Percentiles rank a stretch among this genome's conserved stretches.
These are phyloP conservation scores for Pinus taeda DNA, from an alignment of 75 land plant species.

Conservation along the genomic window DNA sequence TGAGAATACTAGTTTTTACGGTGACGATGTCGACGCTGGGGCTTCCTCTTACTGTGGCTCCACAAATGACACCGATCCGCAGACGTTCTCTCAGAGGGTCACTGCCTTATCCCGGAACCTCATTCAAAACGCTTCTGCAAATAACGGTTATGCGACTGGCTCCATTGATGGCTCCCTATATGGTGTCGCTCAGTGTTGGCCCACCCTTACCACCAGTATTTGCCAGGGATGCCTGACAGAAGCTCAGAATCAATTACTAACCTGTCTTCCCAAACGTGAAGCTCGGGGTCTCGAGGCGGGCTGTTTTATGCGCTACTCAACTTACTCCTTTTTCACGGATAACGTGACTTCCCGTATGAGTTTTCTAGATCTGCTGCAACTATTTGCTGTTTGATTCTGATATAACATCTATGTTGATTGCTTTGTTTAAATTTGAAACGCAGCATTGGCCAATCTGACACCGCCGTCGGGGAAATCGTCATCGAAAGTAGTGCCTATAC, in stretches of 20 bases:
- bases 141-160: not conserved
- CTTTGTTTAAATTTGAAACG: too few species aligned
- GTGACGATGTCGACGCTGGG: too few species aligned
- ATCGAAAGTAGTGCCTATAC: too few species aligned
- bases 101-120: not conserved
- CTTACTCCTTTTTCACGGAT: not conserved
- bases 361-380: too few species aligned
- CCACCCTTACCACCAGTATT: not conserved
- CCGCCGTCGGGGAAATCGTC: too few species aligned
- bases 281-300: slow-evolving; percentile 28
- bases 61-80: not conserved
- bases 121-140: too few species aligned
- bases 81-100: not conserved
- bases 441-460: too few species aligned
- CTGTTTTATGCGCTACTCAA: slow-evolving; percentile 33
- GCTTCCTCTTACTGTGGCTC: not conserved
- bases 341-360: too few species aligned
- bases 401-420: too few species aligned
- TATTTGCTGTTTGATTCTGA: too few species aligned
- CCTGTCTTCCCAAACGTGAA: slow-evolving; percentile 14
- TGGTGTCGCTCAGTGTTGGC: slow-evolving; percentile 39
- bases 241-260: not conserved
- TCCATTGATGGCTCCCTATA: not conserved
- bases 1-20: too few species aligned
- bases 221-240: slow-evolving; percentile 16